A percentile compares a stretch with the other conserved stretches of the same genome.
phyloP scores from a whole-genome alignment of 805 yeast species.

The Sugiyamaella lignohabitans region DNA sequence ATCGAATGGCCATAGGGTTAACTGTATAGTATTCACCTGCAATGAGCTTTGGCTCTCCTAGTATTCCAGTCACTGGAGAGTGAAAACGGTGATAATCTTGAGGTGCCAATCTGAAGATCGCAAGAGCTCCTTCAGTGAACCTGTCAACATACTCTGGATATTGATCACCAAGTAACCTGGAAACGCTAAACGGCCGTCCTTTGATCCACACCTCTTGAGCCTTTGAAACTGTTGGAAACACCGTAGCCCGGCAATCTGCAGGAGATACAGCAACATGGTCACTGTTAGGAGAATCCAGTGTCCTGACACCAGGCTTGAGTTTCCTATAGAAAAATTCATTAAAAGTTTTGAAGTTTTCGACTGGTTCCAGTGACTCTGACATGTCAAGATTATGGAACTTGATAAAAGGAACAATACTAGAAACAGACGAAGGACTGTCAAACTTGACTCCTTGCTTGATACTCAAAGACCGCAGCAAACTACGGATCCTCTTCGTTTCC shows the following conservation, averaged over 20 bases:
- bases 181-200: slow-evolving; percentile 66
- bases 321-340: slow-evolving; percentile 85
- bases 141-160: slow-evolving; percentile 32
- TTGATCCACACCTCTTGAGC: slow-evolving; percentile 87
- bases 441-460: slow-evolving; percentile 79
- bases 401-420: slow-evolving; percentile 68
- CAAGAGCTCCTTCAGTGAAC: slow-evolving; percentile 53
- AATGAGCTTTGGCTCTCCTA: slow-evolving; percentile 61
- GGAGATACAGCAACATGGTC: slow-evolving; percentile 57
- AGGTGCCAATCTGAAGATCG: slow-evolving; percentile 86
- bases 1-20: slow-evolving; percentile 93
- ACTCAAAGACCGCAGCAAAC: slow-evolving; percentile 58
- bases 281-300: slow-evolving; percentile 51
- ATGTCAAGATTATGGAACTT: slow-evolving; percentile 76
- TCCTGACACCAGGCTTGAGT: slow-evolving; percentile 64
- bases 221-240: slow-evolving; percentile 48
- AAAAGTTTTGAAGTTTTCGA: slow-evolving; percentile 55
- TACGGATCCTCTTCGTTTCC: slow-evolving; percentile 50
- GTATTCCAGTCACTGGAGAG: slow-evolving; percentile 68
- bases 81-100: slow-evolving; percentile 97
- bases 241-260: slow-evolving; percentile 82
- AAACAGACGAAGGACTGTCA: slow-evolving; percentile 60
- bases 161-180: slow-evolving; percentile 47
- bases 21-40: slow-evolving; percentile 94
- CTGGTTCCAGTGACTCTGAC: slow-evolving; percentile 55